Evolutionary conservation across 176 grass and related monocot species (phyloP).

Genomic region (Lolium rigidum): DNA sequence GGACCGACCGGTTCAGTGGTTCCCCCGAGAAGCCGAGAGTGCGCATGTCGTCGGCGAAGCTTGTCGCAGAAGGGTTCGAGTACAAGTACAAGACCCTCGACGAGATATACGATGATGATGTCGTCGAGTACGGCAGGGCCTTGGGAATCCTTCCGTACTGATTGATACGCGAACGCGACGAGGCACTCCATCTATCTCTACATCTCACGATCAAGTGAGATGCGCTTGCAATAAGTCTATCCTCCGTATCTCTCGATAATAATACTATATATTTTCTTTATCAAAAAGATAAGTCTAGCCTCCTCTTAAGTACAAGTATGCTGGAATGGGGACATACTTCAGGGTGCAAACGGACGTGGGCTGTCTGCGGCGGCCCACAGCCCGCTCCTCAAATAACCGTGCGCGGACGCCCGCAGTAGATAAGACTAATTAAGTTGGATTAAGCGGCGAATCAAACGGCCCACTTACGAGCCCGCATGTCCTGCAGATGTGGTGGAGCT

Average conservation of each 20-base stretch:
- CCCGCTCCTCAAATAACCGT: no score
- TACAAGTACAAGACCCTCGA: not conserved
- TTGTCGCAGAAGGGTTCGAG: conserved; percentile 6
- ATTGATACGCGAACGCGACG: not conserved
- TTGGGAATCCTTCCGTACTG: not conserved
- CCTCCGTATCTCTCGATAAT: not conserved
- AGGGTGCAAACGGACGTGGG: no score
- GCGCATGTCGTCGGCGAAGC: conserved; percentile 39
- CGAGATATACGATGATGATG: conserved; percentile 11
- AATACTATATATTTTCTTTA: no score
- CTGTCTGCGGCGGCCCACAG: no score
- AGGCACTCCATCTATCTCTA: not conserved
- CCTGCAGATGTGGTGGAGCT: no score
- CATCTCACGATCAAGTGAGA: not conserved
- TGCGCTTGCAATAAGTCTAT: not conserved
- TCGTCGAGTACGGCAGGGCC: not conserved
- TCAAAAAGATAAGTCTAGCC: no score
- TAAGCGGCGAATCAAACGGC: no score
- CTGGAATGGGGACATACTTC: no score
- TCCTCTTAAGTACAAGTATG: no score
- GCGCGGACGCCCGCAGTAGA: no score
- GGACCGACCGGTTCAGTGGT: conserved; percentile 10
- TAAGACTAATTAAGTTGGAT: no score
- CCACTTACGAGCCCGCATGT: no score
- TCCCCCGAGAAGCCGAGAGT: not conserved